These are phyloP conservation scores for Pluteus cervinus DNA, from an alignment of 768 basidiomycete genomes.

Conservation along the genomic window DNA sequence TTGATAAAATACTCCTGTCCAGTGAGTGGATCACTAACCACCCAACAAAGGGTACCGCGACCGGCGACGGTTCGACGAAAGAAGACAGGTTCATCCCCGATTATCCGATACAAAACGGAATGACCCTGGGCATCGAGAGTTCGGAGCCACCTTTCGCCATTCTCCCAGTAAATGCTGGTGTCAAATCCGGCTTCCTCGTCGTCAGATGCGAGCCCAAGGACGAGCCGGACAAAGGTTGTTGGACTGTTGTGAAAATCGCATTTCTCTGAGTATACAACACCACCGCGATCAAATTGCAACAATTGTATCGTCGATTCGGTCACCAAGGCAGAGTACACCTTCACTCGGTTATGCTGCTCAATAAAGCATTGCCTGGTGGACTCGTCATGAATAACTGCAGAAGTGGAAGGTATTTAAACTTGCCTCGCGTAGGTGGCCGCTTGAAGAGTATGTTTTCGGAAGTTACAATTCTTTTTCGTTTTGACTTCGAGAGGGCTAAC, in stretches of 20 bases:
- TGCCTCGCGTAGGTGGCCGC: too few species aligned
- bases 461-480: too few species aligned
- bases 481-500: too few species aligned
- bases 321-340: conserved; percentile 13
- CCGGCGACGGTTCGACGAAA: conserved; percentile 12
- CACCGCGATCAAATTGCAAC: conserved; percentile 15
- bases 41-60: conserved; percentile 18
- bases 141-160: conserved; percentile 3
- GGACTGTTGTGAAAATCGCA: conserved; percentile 14
- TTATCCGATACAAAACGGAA: background rate
- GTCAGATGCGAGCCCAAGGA: conserved; percentile 14
- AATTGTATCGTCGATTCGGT: conserved; percentile 9
- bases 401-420: too few species aligned
- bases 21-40: conserved; percentile 1
- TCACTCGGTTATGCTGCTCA: conserved; percentile 14
- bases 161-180: conserved; percentile 14
- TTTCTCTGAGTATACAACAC: conserved; percentile 5
- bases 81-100: conserved; percentile 6
- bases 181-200: conserved; percentile 16
- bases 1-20: conserved; percentile 11
- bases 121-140: background rate
- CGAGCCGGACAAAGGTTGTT: conserved; percentile 12
- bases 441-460: too few species aligned
- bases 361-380: conserved; percentile 15
- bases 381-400: too few species aligned